A percentile compares a stretch with the other conserved stretches of the same genome.
phyloP scores from a whole-genome alignment of 176 grass and related monocot genomes.

The Oropetium thomaeum region DNA sequence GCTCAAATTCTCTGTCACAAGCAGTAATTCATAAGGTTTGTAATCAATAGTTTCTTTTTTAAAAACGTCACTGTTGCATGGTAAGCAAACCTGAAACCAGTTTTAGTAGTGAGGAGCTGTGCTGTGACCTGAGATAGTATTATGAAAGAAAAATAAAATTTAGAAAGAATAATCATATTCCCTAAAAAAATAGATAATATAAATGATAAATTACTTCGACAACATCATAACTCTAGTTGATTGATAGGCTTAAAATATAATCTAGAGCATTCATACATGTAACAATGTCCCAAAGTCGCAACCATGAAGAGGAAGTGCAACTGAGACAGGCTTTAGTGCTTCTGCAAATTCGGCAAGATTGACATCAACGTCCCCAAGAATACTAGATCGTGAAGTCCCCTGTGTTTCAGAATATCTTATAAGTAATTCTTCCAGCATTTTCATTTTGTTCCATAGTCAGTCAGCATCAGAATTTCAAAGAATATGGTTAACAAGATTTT shows the following conservation, averaged over 20 bases:
- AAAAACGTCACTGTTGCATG: conserved; percentile 1
- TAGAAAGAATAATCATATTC: conserved; percentile 21
- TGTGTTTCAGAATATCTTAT: conserved; percentile 46
- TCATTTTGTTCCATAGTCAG: conserved; percentile 16
- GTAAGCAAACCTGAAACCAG: conserved; percentile 82
- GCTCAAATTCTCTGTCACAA: conserved; percentile 91
- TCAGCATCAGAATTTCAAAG: conserved; percentile 6
- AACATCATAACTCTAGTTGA: background rate
- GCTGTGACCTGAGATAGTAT: conserved; percentile 71
- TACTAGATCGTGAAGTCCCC: conserved; percentile 86
- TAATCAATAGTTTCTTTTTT: conserved; percentile 3
- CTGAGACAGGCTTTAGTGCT: conserved; percentile 84
- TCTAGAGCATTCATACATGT: conserved; percentile 58
- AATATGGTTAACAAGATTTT: background rate
- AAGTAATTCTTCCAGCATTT: conserved; percentile 23
- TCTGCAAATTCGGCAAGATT: conserved; percentile 96
- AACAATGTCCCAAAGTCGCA: conserved; percentile 84
- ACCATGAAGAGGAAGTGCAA: conserved; percentile 79
- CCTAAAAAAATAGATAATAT: conserved; percentile 24
- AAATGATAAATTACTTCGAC: background rate
- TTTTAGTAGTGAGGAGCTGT: conserved; percentile 91
- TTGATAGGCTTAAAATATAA: background rate
- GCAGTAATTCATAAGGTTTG: conserved; percentile 34
- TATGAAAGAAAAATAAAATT: conserved; percentile 40
- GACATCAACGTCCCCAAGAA: conserved; percentile 92